Base-by-base conservation (phyloP, 225 moss, liverwort and hornwort species). In the Bryoerythrophyllum caledonicum region DNA sequence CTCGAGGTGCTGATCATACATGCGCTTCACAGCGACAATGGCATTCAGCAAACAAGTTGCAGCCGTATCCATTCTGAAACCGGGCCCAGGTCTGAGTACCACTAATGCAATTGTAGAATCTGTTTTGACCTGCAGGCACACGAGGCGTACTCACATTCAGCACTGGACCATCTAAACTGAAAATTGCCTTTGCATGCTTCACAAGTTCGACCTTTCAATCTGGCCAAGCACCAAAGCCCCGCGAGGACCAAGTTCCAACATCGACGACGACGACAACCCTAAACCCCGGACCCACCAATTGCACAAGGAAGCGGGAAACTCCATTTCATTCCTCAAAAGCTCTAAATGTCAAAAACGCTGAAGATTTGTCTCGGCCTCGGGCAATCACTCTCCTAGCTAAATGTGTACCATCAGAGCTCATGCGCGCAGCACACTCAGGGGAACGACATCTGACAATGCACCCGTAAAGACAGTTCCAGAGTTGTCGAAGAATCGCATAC, bases 1-100 rank as follows among this genome's bases (percentile, higher is more conserved):
- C 13, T 40, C 64, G 12, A 11, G 64, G 12, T 64, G 64, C 40
- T 64, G 64, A 64, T 64, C 64, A 40, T 64, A 64, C 64, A 64
- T 64, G 40, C 64, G 23, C 64, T 41, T 64, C n/a, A 64, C 2
- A 6, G 40, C 14, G 64, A 24, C 24, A 23, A 64, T 64, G 13
- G 40, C 38, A 64, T 23, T 64, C 40, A 64, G 41, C 64, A 64
- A 7, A 41, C 23, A 7, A 14, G 24, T 41, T 41, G 13, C 64
- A 7, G 24, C 14, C n/a, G 40, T 64, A 64, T 64, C 64, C 64
- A 64, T 64, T 41, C 7, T 24, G 64, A 64, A 23, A 13, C 64
- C 64, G 48, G 17, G 48, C 19, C 1, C 17, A 15, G 44, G 34
- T 34, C 14, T 13, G 44, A 23, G 63, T 38, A 38, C 44, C 43